Base-by-base conservation (phyloP, 2,329 filamentous ascomycete genomes). In the Cordyceps pruinosa region DNA sequence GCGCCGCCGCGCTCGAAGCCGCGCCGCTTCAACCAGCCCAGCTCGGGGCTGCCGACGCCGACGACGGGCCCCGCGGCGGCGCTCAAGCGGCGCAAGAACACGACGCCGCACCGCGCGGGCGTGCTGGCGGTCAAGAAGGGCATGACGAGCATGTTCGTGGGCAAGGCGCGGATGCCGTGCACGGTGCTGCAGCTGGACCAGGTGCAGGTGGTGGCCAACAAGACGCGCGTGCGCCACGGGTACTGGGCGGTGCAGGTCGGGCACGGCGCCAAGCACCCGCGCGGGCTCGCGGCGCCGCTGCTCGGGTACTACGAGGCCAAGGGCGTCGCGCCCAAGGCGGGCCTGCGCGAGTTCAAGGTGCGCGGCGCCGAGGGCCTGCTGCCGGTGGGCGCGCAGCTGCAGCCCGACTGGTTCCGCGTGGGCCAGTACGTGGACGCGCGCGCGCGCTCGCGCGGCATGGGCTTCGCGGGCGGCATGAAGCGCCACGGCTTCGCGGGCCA, bases 381-480 rank as follows among this genome's bases (percentile, higher is more conserved):
- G 55, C 81, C 84, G 25, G 80, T 97, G 25, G 94, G 94, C 42
- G 78, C 86, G 65, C 77, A 82, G 65, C 82, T 99, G 63, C 80
- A 82, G 60, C 90, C 94, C n/a, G 86, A 89, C 67, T 96, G 94
- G 89, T 97, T 97, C 75, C 80, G 86, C 66, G 83, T 87, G 68
- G 94, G 94, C 19, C 91, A 97, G 75, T 95, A 85, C 72, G 88
- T 99, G 59, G 94, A 99, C 75, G 86, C 90, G 55, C 82, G 86
- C 66, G 87, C 85, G 49, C 84, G 88, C 68, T 87, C 85, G 65
- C 84, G 89, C 69, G 94, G 94, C 54, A 93, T 90, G 83, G 94
- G 94, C 8, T 99, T 97, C 71, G 90, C 88, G 10, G 94, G 94
- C 81, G 94, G 90, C 64, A 99, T 99, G 94, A 99, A 99, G 84